Percentiles rank a stretch among this genome's conserved stretches.
Conservation (phyloP, 768 basidiomycete species). For the Polyporus arcularius region DNA sequence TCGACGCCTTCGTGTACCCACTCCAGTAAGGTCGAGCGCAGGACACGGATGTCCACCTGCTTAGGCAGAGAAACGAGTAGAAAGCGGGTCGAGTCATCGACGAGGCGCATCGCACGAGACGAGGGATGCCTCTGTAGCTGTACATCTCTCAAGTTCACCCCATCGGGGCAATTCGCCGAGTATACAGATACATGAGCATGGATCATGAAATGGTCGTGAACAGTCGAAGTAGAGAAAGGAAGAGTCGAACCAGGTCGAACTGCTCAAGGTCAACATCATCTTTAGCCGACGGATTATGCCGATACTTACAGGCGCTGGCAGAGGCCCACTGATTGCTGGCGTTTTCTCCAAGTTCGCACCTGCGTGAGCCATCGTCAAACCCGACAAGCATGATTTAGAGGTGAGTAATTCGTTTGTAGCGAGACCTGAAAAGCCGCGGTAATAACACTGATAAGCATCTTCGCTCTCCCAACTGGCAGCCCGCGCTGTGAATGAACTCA, state of each 20-base stretch:
- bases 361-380: too few species aligned
- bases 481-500: too few species aligned
- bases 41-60: not conserved
- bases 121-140: constrained; percentile 7
- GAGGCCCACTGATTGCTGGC: too few species aligned
- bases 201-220: not conserved
- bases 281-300: too few species aligned
- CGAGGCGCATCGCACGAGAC: constrained; percentile 18
- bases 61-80: constrained; percentile 9
- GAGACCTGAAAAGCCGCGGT: too few species aligned
- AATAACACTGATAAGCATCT: too few species aligned
- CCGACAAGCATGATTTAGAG: too few species aligned
- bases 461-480: too few species aligned
- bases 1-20: constrained; percentile 14
- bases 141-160: not conserved
- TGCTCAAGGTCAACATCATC: too few species aligned
- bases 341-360: too few species aligned
- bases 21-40: not conserved
- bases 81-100: constrained; percentile 20
- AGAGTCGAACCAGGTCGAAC: not conserved
- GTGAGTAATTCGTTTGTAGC: too few species aligned
- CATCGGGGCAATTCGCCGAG: constrained; percentile 6
- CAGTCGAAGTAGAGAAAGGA: not conserved
- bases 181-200: not conserved
- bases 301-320: too few species aligned